Conservation (phyloP, 2,329 filamentous ascomycete genomes). For the Colletotrichum neosansevieriae region DNA sequence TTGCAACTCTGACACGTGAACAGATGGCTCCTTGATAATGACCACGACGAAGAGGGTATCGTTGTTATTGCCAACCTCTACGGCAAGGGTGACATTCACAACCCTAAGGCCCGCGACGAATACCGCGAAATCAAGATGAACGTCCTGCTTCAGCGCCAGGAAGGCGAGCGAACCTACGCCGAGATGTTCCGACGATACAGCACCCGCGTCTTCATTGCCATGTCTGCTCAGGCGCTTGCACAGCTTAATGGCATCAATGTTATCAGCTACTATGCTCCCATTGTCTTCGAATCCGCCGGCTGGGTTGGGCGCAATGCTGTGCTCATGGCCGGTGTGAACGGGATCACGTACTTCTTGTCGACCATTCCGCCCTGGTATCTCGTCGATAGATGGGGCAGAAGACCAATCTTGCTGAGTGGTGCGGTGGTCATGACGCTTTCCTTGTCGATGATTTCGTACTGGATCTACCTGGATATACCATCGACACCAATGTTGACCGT, state of each 20-base stretch:
- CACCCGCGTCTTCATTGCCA: constrained; percentile 95
- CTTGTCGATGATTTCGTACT: constrained; percentile 92
- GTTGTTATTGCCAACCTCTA: constrained; percentile 98
- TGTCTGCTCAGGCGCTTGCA: constrained; percentile 96
- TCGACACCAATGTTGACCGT: constrained; percentile 88
- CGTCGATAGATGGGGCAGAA: constrained; percentile 90
- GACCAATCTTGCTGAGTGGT: constrained; percentile 89
- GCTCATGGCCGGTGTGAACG: constrained; percentile 97
- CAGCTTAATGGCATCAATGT: constrained; percentile 99
- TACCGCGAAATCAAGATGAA: constrained; percentile 99
- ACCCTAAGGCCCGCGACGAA: constrained; percentile 91
- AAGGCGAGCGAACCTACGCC: constrained; percentile 89
- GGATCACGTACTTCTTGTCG: constrained; percentile 87
- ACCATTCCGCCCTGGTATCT: constrained; percentile 98
- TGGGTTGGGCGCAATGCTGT: constrained; percentile 92
- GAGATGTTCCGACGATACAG: constrained; percentile 97
- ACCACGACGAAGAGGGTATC: constrained; percentile 98
- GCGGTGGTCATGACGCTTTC: constrained; percentile 91
- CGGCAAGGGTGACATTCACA: constrained; percentile 94
- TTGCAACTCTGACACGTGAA: constrained; percentile 14
- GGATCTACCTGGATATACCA: constrained; percentile 86
- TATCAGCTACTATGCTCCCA: constrained; percentile 97
- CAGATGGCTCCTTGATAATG: constrained; percentile 97
- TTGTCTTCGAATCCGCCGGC: constrained; percentile 97
- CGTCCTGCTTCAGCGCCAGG: constrained; percentile 90